phyloP scores from a whole-genome alignment of 352 stramenopile genomes.

The Globisporangium cystogenes region DNA sequence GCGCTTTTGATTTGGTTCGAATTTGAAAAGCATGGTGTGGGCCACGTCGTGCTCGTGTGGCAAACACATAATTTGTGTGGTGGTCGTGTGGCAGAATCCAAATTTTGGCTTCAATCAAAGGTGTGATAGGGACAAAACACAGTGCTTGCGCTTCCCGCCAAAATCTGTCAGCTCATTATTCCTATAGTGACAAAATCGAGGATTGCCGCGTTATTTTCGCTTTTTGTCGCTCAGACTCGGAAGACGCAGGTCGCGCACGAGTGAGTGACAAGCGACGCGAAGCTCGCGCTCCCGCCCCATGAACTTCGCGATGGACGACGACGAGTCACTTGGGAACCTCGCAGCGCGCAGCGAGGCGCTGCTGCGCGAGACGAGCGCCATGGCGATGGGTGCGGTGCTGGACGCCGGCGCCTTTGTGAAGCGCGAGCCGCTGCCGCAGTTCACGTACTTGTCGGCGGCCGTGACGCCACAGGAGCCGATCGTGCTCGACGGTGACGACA shows the following conservation, averaged over 20 bases:
- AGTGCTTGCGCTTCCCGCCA: background rate
- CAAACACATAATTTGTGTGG: background rate
- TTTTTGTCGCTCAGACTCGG: background rate
- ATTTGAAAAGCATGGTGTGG: conserved; percentile 4
- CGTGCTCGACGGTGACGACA: conserved; percentile 2
- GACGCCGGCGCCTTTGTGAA: background rate
- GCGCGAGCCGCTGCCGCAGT: background rate
- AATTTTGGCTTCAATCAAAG: background rate
- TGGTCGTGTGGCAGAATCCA: background rate
- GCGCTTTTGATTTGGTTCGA: conserved; percentile 2
- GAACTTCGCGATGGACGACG: background rate
- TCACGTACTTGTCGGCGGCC: conserved; percentile 3
- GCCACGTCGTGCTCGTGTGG: background rate
- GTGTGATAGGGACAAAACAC: background rate
- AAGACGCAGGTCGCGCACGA: background rate
- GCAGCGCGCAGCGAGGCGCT: background rate
- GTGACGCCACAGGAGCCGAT: conserved; percentile 1
- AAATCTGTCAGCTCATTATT: background rate
- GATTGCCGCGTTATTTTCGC: background rate
- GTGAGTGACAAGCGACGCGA: no score
- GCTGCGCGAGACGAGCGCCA: background rate
- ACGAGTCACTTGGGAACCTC: background rate
- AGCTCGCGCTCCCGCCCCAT: background rate
- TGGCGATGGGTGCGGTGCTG: background rate
- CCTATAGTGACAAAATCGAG: background rate